These are phyloP conservation scores for Paramecium primaurelia DNA, from an alignment of 73 alveolate genomes.

Conservation along the genomic window DNA sequence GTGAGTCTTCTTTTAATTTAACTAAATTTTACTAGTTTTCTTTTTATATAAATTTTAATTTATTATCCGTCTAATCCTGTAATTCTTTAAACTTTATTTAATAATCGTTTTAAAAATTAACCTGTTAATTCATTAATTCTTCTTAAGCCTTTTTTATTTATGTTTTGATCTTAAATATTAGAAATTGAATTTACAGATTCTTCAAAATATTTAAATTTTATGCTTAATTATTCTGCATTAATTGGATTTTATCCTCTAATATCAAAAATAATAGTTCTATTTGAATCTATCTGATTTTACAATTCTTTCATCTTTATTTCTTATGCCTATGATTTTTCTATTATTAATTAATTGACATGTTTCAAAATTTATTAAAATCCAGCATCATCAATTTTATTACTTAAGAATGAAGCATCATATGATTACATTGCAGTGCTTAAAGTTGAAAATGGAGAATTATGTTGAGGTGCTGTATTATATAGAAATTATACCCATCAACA, in stretches of 20 bases:
- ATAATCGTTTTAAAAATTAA: constrained; percentile 6
- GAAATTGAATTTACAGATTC: neutral
- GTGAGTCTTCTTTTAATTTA: neutral
- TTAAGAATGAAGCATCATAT: neutral
- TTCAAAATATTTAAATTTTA: neutral
- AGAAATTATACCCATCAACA: neutral
- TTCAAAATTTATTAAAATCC: neutral
- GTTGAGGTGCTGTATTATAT: neutral
- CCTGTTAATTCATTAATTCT: neutral
- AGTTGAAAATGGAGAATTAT: neutral
- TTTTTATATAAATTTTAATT: neutral
- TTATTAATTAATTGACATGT: neutral
- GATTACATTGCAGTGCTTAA: neutral
- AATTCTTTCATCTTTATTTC: neutral
- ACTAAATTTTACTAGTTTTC: neutral
- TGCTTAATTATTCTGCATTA: neutral
- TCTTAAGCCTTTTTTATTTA: neutral
- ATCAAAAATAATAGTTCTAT: neutral
- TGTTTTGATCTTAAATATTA: neutral
- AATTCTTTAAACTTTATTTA: neutral
- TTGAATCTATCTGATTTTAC: neutral
- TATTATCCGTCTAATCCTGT: neutral
- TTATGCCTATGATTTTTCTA: neutral
- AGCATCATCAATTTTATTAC: neutral
- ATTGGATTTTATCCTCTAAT: neutral